A percentile compares a stretch with the other conserved stretches of the same genome.
Conservation (phyloP, 441 rosid species). For the Erysimum cheiri region DNA sequence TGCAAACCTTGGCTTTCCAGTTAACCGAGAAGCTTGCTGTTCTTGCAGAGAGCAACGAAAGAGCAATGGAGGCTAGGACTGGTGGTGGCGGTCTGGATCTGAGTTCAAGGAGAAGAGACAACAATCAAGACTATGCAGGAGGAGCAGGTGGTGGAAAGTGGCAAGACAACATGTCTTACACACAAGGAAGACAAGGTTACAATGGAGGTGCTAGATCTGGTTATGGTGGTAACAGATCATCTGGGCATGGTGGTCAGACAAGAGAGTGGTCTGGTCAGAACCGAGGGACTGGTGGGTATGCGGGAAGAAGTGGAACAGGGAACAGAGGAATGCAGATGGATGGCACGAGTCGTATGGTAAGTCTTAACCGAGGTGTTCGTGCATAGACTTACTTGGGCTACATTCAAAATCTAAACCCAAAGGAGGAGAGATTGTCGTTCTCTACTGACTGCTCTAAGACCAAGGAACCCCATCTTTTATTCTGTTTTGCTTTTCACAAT, state of each 20-base stretch:
- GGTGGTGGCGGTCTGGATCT: slow-evolving; percentile 76
- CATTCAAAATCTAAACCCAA: background rate
- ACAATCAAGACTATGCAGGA: slow-evolving; percentile 61
- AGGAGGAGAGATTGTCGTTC: slow-evolving; percentile 11
- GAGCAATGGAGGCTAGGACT: slow-evolving; percentile 68
- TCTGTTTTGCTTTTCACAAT: background rate
- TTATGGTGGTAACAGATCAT: slow-evolving; percentile 57
- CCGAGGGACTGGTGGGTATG: slow-evolving; percentile 59
- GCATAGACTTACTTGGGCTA: slow-evolving; percentile 31
- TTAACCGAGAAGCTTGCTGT: slow-evolving; percentile 64
- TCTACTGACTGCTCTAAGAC: slow-evolving; percentile 6
- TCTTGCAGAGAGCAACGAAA: slow-evolving; percentile 72
- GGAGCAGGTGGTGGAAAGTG: slow-evolving; percentile 58
- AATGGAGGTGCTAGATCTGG: slow-evolving; percentile 55
- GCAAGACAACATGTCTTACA: slow-evolving; percentile 63
- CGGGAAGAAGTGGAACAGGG: slow-evolving; percentile 50
- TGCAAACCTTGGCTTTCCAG: slow-evolving; percentile 82
- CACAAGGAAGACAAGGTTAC: slow-evolving; percentile 66
- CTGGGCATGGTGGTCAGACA: slow-evolving; percentile 49
- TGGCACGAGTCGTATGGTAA: slow-evolving; percentile 72
- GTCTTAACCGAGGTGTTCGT: slow-evolving; percentile 62
- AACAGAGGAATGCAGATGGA: slow-evolving; percentile 69
- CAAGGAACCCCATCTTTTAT: background rate
- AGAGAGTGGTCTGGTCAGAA: slow-evolving; percentile 57
- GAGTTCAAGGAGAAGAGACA: slow-evolving; percentile 65